Evolutionary conservation across 345 rosid species (phyloP).

Genomic region (Eucalyptus curtisii): DNA sequence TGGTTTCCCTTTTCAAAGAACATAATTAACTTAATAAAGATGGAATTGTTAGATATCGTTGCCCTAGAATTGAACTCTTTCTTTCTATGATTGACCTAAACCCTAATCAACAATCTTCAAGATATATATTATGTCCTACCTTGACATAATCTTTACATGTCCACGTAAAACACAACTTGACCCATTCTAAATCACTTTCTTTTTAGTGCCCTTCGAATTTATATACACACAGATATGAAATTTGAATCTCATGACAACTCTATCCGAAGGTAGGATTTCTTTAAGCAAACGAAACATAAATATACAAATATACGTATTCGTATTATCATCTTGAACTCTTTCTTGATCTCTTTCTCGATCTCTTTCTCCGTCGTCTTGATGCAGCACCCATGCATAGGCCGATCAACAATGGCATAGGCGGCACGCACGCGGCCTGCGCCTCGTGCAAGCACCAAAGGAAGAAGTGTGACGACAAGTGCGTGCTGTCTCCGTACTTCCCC

Average conservation of each 20-base stretch:
- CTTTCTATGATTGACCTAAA: slow-evolving; percentile 40
- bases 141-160: slow-evolving; percentile 25
- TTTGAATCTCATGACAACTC: not conserved
- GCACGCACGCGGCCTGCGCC: slow-evolving; percentile 39
- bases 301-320: not conserved
- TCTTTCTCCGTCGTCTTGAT: not conserved
- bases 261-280: not conserved
- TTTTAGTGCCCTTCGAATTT: not conserved
- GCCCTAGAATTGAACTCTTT: slow-evolving; percentile 2
- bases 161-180: not conserved
- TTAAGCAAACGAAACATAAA: not conserved
- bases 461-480: slow-evolving; percentile 35
- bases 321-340: not conserved
- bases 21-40: not conserved
- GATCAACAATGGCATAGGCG: not conserved
- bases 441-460: slow-evolving; percentile 63
- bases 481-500: slow-evolving; percentile 40
- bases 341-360: not conserved
- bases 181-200: not conserved
- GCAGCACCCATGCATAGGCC: slow-evolving; percentile 13
- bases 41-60: not conserved
- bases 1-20: not conserved
- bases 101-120: slow-evolving; percentile 22
- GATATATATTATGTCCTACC: not conserved
- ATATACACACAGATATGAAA: not conserved